A percentile compares a stretch with the other conserved stretches of the same genome.
Evolutionary conservation across 2,329 filamentous ascomycete genomes (phyloP).

Genomic region (Didymosphaeria variabile): DNA sequence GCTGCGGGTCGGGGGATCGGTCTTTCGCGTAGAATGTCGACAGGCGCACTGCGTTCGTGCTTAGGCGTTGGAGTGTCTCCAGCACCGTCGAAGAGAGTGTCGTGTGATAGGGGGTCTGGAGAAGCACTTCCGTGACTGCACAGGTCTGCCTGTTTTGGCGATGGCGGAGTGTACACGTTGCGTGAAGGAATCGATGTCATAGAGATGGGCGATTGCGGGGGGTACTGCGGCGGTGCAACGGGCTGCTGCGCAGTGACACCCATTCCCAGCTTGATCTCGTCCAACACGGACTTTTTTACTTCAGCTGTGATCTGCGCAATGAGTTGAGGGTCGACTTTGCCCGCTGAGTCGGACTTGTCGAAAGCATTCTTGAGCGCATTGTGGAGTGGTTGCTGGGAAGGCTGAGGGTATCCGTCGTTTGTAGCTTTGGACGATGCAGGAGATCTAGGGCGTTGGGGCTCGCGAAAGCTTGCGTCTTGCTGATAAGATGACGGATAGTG

Average conservation of each 20-base stretch:
- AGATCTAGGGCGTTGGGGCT: constrained; percentile 34
- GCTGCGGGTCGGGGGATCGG: constrained; percentile 37
- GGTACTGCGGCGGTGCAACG: constrained; percentile 45
- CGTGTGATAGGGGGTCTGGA: constrained; percentile 44
- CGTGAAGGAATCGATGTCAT: constrained; percentile 58
- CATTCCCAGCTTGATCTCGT: constrained; percentile 57
- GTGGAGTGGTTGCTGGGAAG: constrained; percentile 59
- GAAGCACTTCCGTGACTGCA: constrained; percentile 44
- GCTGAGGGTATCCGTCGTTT: constrained; percentile 49
- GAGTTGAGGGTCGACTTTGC: constrained; percentile 66
- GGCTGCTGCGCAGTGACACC: constrained; percentile 36
- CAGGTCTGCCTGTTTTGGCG: constrained; percentile 53
- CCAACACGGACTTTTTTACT: constrained; percentile 55
- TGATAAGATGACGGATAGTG: constrained; percentile 31
- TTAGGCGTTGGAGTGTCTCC: constrained; percentile 42
- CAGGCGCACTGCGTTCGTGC: constrained; percentile 34
- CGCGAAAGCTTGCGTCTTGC: constrained; percentile 36
- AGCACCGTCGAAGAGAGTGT: constrained; percentile 43
- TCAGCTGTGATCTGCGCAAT: constrained; percentile 70
- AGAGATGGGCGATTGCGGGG: constrained; percentile 55
- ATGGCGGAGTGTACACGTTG: constrained; percentile 65
- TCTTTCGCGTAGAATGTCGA: constrained; percentile 36
- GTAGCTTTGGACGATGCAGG: constrained; percentile 43
- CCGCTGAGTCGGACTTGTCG: constrained; percentile 58
- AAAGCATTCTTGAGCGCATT: constrained; percentile 67